These are phyloP conservation scores for Pythium oligandrum DNA, from an alignment of 352 stramenopile genomes.

Conservation along the genomic window DNA sequence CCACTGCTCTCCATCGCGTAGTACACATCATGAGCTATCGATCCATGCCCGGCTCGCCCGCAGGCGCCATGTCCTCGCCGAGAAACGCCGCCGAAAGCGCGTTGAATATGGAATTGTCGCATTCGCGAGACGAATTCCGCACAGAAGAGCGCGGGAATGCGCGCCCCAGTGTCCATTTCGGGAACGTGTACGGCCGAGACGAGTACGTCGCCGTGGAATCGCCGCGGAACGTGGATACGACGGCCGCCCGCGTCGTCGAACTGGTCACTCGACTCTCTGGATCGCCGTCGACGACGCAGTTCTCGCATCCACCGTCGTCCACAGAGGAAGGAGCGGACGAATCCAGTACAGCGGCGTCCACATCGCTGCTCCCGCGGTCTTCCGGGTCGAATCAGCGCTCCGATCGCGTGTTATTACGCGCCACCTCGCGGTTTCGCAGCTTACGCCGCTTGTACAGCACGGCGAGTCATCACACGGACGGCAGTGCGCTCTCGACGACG, in stretches of 20 bases:
- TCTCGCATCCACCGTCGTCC: constrained; percentile 8
- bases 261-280: constrained; percentile 4
- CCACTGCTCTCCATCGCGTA: neutral
- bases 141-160: no score
- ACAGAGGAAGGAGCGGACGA: no score
- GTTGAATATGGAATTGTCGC: no score
- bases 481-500: constrained; percentile 20
- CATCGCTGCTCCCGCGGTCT: constrained; percentile 6
- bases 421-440: constrained; percentile 14
- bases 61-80: no score
- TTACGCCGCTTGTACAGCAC: constrained; percentile 18
- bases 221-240: constrained; percentile 3
- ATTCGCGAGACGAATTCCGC: neutral
- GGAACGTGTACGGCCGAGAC: neutral
- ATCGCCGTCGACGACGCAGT: constrained; percentile 10
- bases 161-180: no score
- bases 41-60: no score
- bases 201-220: neutral
- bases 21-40: neutral
- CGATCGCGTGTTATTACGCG: neutral
- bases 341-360: neutral
- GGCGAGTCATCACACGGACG: constrained; percentile 22
- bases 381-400: neutral
- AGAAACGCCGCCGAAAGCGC: no score
- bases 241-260: constrained; percentile 9